Evolutionary conservation across 768 basidiomycete species (phyloP), one percentile per base, ranked within the genome.

Genomic region (Auricularia cornea): DNA sequence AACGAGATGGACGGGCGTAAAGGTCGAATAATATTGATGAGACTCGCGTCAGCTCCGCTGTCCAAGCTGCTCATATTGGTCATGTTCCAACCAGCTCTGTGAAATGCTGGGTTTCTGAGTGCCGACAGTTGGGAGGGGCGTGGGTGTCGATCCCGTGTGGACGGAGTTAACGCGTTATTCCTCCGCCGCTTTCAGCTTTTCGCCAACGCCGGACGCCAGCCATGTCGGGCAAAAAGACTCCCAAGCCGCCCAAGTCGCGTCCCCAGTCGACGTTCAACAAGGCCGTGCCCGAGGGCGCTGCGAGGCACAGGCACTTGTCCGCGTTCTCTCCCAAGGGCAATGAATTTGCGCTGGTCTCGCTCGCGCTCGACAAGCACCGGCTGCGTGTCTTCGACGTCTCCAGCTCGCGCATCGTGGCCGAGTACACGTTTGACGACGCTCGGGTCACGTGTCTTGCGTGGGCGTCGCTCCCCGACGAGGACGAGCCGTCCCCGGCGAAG

Each of bases 281-380:
- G 67, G 83, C 84, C 16, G 75, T 77, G 41, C 80, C 81, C 31
- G 78, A 82, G 62, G 80, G 83, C 66, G 70, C 79, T 26, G 77
- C 80, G 3, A 70, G 75, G 59, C 69, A 79, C 29, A 71, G 77
- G 14, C 69, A 76, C 23, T 73, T 85, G 29, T 85, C 82, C 14
- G 76, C 84, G 6, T 89, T 88, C 74, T 88, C 87, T 10, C 79
- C 80, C 4, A 75, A 79, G 63, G 83, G 80, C 61, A 74, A 77
- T 61, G 74, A 83, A 40, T 88, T 88, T 68, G 85, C 83, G 2
- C 80, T 84, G 60, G 72, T 87, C 31, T 85, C 85, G 11, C 79
- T 88, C 28, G 81, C 86, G 2, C 79, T 89, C 60, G 87, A 89
- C 79, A 89, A 87, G 72, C 86, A 89, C 70, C 81, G 86, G 54